Base-by-base conservation (phyloP, 805 yeast species). In the Yarrowia sp. region DNA sequence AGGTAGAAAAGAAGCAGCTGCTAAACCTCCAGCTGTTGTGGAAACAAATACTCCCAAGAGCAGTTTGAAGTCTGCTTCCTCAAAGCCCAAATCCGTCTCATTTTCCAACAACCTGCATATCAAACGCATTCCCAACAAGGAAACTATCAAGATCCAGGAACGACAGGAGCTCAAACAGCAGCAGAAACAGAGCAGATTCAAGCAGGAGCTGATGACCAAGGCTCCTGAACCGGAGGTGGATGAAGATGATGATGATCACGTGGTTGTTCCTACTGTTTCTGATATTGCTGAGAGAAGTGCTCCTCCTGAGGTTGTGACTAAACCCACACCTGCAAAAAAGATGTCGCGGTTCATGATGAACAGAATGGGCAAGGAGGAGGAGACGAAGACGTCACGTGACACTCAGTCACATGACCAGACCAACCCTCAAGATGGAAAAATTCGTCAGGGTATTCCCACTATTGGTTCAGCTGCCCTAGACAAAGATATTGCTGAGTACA, bases 121-220 rank as follows among this genome's bases (percentile, higher is more conserved):
- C 43, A 58, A 58, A 14, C 51, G 51, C 7, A 58, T 58, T n/a
- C 64, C 64, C 17, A 58, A 58, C 42, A 58, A 58, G 51, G 64
- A 58, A 18, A 58, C 64, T 18, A 44, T 58, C 43, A 43, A 36
- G 35, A 43, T 18, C 41, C 64, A 58, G 43, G 64, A 58, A 10
- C 39, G 51, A 1, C 51, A 58, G 51, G 64, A 58, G 14, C 13
- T 33, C 43, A 42, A 58, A 14, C 18, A 43, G 7, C 64, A 58
- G 42, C 35, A 35, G 15, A 43, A 58, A 18, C 31, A 28, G 35
- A 58, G 51, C 43, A n/a, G 64, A 43, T 43, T 58, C 51, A 42
- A 43, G 35, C 64, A 58, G 28, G 33, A 55, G 13, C 15, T 55
- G 45, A 13, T 13, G 13, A 31, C 15, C 2, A 33, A 33, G 36